Evolutionary conservation across 2,329 filamentous ascomycete genomes (phyloP), one percentile per base, ranked within the genome.

Genomic region (Drechslerella stenobrocha): DNA sequence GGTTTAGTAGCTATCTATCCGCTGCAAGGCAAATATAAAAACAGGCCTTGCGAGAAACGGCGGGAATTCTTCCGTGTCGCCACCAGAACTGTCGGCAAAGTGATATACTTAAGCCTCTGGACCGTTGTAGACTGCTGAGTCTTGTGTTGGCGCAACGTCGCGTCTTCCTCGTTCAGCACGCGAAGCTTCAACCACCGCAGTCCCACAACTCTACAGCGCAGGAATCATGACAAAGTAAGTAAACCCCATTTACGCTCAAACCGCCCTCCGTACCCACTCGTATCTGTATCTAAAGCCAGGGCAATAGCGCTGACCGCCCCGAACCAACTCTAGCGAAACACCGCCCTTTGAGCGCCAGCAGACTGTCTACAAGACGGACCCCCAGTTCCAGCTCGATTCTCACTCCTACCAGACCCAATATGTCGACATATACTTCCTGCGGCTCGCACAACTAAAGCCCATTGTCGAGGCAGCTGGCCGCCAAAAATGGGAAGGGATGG

Each of bases 401-500:
- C 82, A 82, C 69, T 87, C 90, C 56, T 98, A 97, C 76, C 82
- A 91, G 76, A 93, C 97, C 76, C 93, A 98, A 78, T 98, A 89
- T 82, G 89, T 88, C 70, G 93, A 98, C 77, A 92, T 97, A 84
- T 98, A 98, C 81, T 98, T 96, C 75, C 76, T 96, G 72, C 88
- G 93, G 9, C 82, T 98, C 22, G 85, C 89, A 34, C 88, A 88
- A 77, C 84, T 98, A 76, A 96, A 92, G 77, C 88, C 90, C 7
- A 82, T 84, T 0, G 88, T 95, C 0, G 89, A 95, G 73, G 77
- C 83, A 70, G 81, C 88, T 51, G 92, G 91, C 0, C 77, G 79
- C 13, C 84, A 86, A 30, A 84, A 87, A 4, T 98, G 93, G 90
- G 81, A 84, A 46, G 87, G 84, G 52, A 87, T 89, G 55, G 82